Evolutionary conservation across 140 eudicot genomes (phyloP), one percentile per base, ranked within the genome.

Genomic region (Oenanthe javanica): DNA sequence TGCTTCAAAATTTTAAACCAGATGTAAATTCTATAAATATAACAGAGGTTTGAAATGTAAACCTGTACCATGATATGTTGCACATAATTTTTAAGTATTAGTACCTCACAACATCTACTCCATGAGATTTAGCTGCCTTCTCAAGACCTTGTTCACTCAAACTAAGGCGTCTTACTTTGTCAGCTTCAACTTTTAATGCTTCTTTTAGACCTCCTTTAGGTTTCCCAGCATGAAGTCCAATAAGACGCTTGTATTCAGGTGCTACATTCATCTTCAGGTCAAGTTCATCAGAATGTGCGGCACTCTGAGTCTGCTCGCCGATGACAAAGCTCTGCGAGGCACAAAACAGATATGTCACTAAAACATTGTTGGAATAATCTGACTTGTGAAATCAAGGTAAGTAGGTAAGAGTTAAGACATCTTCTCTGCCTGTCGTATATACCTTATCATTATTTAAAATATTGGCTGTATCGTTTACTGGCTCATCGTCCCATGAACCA

Each of bases 171-270:
- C 93, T 81, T 42, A 88, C 90, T 83, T 86, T 87, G 59, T 83
- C 86, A 16, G 82, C 80, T 50, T 92, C 93, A 12, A 87, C 90
- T 83, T 83, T 82, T 31, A 92, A 85, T 23, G 92, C 90, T 47
- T 87, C 91, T 43, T 75, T 67, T 73, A 90, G 63, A 25, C 96
- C 93, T 74, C 91, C 91, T 84, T 86, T 92, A 0, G 93, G 90
- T 82, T 94, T 94, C 42, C 91, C 91, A 51, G 97, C 96, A 80
- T 86, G 98, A 83, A 94, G 89, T 45, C 96, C 94, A 79, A 90
- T 94, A 23, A 94, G 85, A 80, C 83, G 81, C 83, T 82, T 87
- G 82, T 92, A 94, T 69, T 86, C 90, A 19, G 87, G 87, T 69
- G 87, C 80, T 15, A 82, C 51, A 63, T 67, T 85, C 9, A 82